phyloP scores from a whole-genome alignment of 768 basidiomycete genomes.

The Strobilomyces confusus region DNA sequence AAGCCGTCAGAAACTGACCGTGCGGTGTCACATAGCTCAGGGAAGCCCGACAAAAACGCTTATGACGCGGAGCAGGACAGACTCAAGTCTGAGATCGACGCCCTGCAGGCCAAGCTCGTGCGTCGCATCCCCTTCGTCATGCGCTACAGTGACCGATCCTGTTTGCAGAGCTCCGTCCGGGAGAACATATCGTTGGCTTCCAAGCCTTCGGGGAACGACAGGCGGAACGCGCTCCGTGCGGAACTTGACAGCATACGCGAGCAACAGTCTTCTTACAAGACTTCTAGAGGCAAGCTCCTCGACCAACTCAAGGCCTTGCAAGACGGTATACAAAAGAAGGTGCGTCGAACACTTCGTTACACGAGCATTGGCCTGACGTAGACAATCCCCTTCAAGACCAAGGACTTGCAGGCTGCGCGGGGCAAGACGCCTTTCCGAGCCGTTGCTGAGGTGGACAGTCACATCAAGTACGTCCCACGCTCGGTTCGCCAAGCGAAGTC shows the following conservation, averaged over 20 bases:
- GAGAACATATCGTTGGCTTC: constrained; percentile 69
- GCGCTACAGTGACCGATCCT: neutral
- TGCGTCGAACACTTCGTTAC: constrained; percentile 22
- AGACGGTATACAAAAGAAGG: constrained; percentile 81
- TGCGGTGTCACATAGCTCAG: constrained; percentile 31
- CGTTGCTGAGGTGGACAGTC: constrained; percentile 81
- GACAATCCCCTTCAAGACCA: constrained; percentile 50
- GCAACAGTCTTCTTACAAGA: constrained; percentile 76
- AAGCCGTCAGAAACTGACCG: constrained; percentile 20
- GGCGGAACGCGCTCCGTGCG: constrained; percentile 63
- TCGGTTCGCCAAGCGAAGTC: neutral
- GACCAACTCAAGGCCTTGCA: constrained; percentile 79
- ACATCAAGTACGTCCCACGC: constrained; percentile 62
- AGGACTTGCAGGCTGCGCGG: constrained; percentile 80
- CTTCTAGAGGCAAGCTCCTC: constrained; percentile 59
- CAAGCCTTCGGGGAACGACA: constrained; percentile 65
- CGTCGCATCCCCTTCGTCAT: constrained; percentile 31
- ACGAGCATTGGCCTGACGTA: neutral
- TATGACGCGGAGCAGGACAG: constrained; percentile 83
- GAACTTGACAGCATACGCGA: constrained; percentile 79
- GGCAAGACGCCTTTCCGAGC: constrained; percentile 77
- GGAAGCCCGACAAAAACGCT: constrained; percentile 80
- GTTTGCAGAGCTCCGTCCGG: constrained; percentile 55
- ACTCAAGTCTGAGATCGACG: constrained; percentile 81
- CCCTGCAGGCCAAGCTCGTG: constrained; percentile 74